Evolutionary conservation across 495 filamentous ascomycete genomes (phyloP).

Genomic region (Chlorociboria aeruginascens): DNA sequence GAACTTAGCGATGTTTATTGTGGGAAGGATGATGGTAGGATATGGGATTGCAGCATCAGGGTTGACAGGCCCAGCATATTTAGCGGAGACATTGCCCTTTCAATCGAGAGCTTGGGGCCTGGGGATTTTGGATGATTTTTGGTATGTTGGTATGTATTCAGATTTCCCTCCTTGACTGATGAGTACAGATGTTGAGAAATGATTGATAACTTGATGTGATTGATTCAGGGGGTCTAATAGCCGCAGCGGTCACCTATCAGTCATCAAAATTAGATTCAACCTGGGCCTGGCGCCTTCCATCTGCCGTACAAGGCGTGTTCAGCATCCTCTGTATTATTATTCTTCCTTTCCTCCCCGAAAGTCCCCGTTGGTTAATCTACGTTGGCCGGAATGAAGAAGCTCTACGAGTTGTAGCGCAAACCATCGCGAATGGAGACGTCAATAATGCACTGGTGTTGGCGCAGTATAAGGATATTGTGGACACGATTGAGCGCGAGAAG

Average conservation of each 20-base stretch:
- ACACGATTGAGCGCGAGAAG: conserved; percentile 34
- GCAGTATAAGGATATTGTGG: conserved; percentile 31
- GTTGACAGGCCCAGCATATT: conserved; percentile 20
- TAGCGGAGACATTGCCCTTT: conserved; percentile 28
- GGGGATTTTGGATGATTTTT: conserved; percentile 31
- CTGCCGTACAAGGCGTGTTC: not conserved
- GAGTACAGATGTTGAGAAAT: not conserved
- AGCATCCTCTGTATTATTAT: not conserved
- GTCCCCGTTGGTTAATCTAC: conserved; percentile 46
- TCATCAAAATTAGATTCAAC: not conserved
- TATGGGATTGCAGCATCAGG: not conserved
- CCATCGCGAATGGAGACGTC: conserved; percentile 25
- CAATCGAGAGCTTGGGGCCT: conserved; percentile 29
- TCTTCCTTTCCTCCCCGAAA: conserved; percentile 32
- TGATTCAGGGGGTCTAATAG: conserved; percentile 31
- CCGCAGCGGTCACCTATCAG: conserved; percentile 21
- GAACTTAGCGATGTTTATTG: conserved; percentile 31
- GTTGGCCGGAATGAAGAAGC: conserved; percentile 35
- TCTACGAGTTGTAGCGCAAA: conserved; percentile 24
- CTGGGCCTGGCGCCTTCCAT: conserved; percentile 4
- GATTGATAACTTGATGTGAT: not conserved
- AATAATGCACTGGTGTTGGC: conserved; percentile 22
- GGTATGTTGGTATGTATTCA: conserved; percentile 24
- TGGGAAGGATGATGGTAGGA: conserved; percentile 30
- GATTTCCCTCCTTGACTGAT: not conserved